phyloP scores from a whole-genome alignment of 352 stramenopile genomes.

The Phytopythium mirpurense region DNA sequence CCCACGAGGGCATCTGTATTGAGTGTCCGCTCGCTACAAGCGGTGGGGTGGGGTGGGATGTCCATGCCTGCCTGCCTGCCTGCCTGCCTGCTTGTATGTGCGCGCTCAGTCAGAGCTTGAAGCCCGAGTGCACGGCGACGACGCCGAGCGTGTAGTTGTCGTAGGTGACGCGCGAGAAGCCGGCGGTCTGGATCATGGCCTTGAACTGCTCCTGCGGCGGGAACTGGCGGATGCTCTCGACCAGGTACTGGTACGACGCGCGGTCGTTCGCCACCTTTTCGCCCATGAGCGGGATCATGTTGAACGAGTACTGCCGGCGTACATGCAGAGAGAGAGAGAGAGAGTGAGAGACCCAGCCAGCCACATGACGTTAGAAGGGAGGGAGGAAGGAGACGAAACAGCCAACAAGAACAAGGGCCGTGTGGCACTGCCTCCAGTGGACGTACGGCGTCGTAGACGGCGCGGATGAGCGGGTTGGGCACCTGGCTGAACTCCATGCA shows the following conservation, averaged over 20 bases:
- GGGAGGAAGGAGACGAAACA: too few relatives aligned
- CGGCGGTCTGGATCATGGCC: conserved; percentile 91
- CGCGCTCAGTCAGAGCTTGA: too few relatives aligned
- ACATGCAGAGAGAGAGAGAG: not conserved
- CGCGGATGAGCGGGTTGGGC: conserved; percentile 87
- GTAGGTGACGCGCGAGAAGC: conserved; percentile 92
- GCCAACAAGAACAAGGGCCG: too few relatives aligned
- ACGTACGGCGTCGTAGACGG: conserved; percentile 92
- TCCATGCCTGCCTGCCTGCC: too few relatives aligned
- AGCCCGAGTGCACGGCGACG: conserved; percentile 96
- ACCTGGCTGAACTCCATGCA: conserved; percentile 98
- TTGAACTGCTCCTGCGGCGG: conserved; percentile 95
- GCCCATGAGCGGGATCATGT: conserved; percentile 95
- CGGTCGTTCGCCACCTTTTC: conserved; percentile 95
- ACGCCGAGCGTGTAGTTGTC: conserved; percentile 97
- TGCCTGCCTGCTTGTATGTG: too few relatives aligned
- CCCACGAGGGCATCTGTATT: not conserved
- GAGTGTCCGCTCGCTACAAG: too few relatives aligned
- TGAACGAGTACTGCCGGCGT: conserved; percentile 93
- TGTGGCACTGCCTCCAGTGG: not conserved
- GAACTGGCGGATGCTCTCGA: conserved; percentile 99
- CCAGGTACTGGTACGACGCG: conserved; percentile 98
- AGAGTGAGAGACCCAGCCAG: not conserved
- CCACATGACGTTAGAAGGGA: too few relatives aligned
- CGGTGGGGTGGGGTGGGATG: too few relatives aligned